Evolutionary conservation across 2,329 filamentous ascomycete species (phyloP), one percentile per base, ranked within the genome.

Genomic region (Ophiostoma tasmaniense): DNA sequence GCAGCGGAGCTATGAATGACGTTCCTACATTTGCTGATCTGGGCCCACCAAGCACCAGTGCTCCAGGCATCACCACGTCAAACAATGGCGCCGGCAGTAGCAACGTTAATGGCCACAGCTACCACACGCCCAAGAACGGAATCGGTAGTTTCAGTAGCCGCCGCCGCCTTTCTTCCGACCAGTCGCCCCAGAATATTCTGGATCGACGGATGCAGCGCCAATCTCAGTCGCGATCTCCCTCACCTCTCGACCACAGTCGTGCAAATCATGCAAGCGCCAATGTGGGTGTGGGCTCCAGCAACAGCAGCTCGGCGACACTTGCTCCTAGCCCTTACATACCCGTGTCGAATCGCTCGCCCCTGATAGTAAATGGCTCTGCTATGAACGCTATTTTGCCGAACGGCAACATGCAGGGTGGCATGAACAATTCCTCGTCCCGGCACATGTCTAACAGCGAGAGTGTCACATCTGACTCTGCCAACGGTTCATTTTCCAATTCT

Each of bases 151-250:
- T 65, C 22, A 65, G 64, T 22, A 68, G 59, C 55, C 79, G 82
- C 55, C 79, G 82, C 37, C 79, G 83, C 14, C 75, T 83, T 13
- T 86, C 85, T 0, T 83, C 83, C 1, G 85, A 86, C 62, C 82
- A 85, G 71, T 76, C 83, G 3, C 82, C 84, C 0, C 84, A 85
- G 73, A 80, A 81, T 13, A 80, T 86, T 30, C 77, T 86, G 7
- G 84, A 86, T 68, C 79, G 82, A 30, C 78, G 83, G 52, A 85
- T 85, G 76, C 81, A 80, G 72, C 79, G 83, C 50, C 81, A 81
- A 1, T 86, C 84, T 1, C 80, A 84, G 17, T 87, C 85, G 5
- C 85, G 84, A 14, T 87, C 85, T 3, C 84, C 85, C 0, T 76
- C 85, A 2, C 84, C 85, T 0, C 76, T 85, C 1, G 82, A 84